A percentile compares a stretch with the other conserved stretches of the same genome.
Conservation (phyloP, 352 stramenopile species). For the Globisporangium nunn region DNA sequence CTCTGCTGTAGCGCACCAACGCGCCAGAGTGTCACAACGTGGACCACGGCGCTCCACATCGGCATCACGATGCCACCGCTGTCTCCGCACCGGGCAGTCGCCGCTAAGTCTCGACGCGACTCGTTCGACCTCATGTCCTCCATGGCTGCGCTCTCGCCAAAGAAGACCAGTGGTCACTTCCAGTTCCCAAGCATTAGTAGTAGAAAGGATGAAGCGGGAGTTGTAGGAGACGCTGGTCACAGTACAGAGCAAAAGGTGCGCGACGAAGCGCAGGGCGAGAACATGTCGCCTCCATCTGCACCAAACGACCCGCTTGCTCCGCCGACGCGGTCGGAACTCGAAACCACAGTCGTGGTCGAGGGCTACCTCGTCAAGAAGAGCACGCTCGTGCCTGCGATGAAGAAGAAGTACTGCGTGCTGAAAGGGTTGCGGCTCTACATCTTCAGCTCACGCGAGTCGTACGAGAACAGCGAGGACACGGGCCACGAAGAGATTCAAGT, state of each 20-base stretch:
- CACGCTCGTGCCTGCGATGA: conserved; percentile 38
- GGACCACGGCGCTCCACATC: conserved; percentile 65
- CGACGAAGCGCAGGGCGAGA: neutral
- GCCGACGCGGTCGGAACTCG: neutral
- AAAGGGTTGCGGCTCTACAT: conserved; percentile 33
- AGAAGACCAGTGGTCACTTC: conserved; percentile 7
- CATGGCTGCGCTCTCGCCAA: conserved; percentile 8
- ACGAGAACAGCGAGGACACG: conserved; percentile 9
- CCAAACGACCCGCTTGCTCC: neutral
- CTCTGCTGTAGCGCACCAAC: conserved; percentile 56
- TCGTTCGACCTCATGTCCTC: conserved; percentile 60
- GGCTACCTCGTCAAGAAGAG: conserved; percentile 52
- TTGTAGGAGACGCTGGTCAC: neutral
- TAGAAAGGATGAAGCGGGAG: neutral
- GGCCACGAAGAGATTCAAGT: conserved; percentile 21
- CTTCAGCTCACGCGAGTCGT: conserved; percentile 36
- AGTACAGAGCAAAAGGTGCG: too few species aligned
- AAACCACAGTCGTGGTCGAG: conserved; percentile 25
- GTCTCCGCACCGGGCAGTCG: conserved; percentile 58
- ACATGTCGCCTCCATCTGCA: neutral
- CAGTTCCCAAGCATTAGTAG: conserved; percentile 2
- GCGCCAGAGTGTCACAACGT: conserved; percentile 55
- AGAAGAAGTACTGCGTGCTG: conserved; percentile 58
- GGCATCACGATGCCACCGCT: conserved; percentile 69
- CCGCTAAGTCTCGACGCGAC: conserved; percentile 53